Conservation (phyloP, 2,329 filamentous ascomycete species). For the Xylaria sp. region DNA sequence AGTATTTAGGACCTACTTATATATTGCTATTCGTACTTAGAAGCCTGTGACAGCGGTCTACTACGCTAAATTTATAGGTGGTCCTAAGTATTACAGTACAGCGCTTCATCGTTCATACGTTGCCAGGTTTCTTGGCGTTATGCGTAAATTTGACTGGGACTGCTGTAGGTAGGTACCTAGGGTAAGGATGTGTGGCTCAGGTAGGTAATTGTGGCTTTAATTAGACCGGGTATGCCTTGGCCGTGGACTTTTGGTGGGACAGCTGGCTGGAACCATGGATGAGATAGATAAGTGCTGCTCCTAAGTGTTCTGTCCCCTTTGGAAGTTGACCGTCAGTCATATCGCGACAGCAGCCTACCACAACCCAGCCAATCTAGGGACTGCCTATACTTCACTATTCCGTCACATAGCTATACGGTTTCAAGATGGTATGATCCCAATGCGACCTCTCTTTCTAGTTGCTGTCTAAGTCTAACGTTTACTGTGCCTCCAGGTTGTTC, state of each 20-base stretch:
- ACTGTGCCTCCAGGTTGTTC: conserved; percentile 79
- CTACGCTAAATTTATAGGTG: too few relatives aligned
- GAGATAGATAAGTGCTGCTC: not conserved
- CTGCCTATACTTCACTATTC: conserved; percentile 5
- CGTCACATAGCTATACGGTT: conserved; percentile 5
- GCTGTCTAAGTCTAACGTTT: conserved; percentile 25
- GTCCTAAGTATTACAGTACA: too few relatives aligned
- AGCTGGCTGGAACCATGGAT: conserved; percentile 25
- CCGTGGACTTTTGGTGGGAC: conserved; percentile 34
- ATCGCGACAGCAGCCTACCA: conserved; percentile 20
- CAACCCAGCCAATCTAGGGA: conserved; percentile 14
- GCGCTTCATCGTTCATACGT: too few relatives aligned
- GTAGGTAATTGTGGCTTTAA: conserved; percentile 4
- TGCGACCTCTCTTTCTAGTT: conserved; percentile 22
- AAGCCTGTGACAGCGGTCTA: too few relatives aligned
- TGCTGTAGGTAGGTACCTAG: too few relatives aligned
- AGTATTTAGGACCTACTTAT: too few relatives aligned
- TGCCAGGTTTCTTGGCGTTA: too few relatives aligned
- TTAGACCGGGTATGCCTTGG: not conserved
- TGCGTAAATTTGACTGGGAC: too few relatives aligned
- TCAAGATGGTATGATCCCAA: conserved; percentile 45
- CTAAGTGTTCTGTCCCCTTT: not conserved
- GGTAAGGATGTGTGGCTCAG: not conserved
- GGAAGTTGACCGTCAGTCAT: conserved; percentile 13
- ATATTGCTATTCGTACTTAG: too few relatives aligned